Evolutionary conservation across 192 early-diverging fungal species (phyloP).

Genomic region (Coemansia furcata): DNA sequence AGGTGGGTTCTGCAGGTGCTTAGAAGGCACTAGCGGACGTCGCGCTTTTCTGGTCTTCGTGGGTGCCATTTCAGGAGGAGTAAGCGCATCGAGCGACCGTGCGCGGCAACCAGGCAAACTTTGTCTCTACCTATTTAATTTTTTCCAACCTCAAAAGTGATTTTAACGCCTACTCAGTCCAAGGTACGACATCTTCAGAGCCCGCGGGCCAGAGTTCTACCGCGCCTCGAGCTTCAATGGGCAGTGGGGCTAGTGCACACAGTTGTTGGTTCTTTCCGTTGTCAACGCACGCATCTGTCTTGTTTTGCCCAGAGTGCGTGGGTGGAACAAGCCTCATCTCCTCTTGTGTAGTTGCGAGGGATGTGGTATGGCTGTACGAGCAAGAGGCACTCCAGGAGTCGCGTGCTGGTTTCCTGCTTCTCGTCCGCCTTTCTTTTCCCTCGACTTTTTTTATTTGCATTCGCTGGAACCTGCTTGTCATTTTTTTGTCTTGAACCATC

Average conservation of each 20-base stretch:
- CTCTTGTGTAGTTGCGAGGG: not conserved
- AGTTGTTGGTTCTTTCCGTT: not conserved
- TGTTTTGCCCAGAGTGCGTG: not conserved
- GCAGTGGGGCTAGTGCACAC: not conserved
- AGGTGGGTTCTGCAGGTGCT: slow-evolving; percentile 5
- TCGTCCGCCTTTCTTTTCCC: not conserved
- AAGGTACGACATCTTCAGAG: not conserved
- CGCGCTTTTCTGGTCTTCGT: not conserved
- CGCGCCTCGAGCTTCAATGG: not conserved
- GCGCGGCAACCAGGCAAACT: not conserved
- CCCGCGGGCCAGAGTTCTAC: not conserved
- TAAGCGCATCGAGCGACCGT: not conserved
- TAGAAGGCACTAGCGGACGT: not conserved
- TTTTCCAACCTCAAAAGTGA: not conserved
- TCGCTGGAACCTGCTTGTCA: not conserved
- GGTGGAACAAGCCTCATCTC: not conserved
- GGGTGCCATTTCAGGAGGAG: not conserved
- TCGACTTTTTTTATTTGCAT: not conserved
- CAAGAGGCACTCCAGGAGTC: not conserved
- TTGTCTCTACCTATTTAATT: not conserved
- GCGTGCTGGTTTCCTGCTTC: not conserved
- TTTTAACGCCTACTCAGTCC: not conserved
- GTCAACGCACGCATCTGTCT: not conserved
- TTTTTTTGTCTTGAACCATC: not conserved
- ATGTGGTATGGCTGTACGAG: not conserved